phyloP scores from a whole-genome alignment of 2,329 filamentous ascomycete genomes.

The Fusarium dlaminii region DNA sequence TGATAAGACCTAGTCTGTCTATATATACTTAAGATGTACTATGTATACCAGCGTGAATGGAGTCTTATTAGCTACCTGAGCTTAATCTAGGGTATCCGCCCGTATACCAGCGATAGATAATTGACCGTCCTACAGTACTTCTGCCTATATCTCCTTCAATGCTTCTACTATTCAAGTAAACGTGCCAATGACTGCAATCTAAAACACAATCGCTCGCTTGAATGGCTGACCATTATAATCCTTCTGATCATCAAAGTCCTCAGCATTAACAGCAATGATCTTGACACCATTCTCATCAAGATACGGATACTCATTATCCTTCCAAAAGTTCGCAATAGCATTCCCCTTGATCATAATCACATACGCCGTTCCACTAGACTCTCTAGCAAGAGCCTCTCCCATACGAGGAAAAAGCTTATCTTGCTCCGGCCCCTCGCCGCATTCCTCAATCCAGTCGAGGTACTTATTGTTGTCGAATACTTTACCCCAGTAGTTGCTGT shows the following conservation, averaged over 20 bases:
- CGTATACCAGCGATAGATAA: not conserved
- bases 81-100: no score
- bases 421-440: not conserved
- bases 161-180: rapidly evolving
- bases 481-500: not conserved
- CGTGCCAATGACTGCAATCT: rapidly evolving
- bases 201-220: not conserved
- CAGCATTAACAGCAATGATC: not conserved
- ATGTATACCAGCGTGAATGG: no score
- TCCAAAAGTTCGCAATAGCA: not conserved
- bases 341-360: not conserved
- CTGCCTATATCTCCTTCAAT: rapidly evolving
- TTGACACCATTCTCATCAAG: not conserved
- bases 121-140: not conserved
- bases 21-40: rapidly evolving
- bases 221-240: not conserved
- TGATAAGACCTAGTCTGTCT: rapidly evolving
- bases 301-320: not conserved
- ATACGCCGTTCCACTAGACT: not conserved
- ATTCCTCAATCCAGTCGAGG: not conserved
- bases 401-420: not conserved
- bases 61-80: no score
- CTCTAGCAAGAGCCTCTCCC: not conserved
- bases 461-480: not conserved
- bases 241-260: not conserved